Conservation (phyloP, 2,329 filamentous ascomycete species). For the Paracorniculantispora psalliotae region DNA sequence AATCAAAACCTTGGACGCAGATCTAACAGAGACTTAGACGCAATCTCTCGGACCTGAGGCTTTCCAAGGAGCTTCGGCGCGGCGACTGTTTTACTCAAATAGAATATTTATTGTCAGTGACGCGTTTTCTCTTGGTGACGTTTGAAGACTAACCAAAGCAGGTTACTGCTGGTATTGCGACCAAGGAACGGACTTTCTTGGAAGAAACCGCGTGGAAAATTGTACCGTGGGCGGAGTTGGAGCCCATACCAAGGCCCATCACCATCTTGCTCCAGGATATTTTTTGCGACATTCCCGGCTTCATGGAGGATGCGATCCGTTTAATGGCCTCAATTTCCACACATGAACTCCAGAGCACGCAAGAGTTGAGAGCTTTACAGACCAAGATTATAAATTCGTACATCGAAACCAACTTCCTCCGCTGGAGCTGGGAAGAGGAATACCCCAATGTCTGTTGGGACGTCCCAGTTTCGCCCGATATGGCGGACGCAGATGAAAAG, state of each 20-base stretch:
- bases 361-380: background rate
- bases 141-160: background rate
- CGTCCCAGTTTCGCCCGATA: background rate
- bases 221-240: background rate
- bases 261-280: conserved; percentile 15
- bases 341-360: background rate
- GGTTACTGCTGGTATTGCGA: conserved; percentile 14
- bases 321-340: no score
- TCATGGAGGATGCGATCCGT: background rate
- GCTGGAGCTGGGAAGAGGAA: background rate
- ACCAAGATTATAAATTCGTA: background rate
- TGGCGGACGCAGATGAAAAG: background rate
- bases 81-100: conserved; percentile 6
- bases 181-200: conserved; percentile 11
- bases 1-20: background rate
- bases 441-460: background rate
- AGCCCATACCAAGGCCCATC: conserved; percentile 1
- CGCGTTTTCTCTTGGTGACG: background rate
- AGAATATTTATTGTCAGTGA: background rate
- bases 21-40: background rate
- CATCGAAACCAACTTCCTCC: background rate
- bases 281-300: conserved; percentile 14
- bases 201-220: conserved; percentile 12
- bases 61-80: conserved; percentile 10
- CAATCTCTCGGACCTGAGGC: conserved; percentile 10